A percentile compares a stretch with the other conserved stretches of the same genome.
These are phyloP conservation scores for Metschnikowia cubensis DNA, from an alignment of 805 yeast genomes.

Conservation along the genomic window DNA sequence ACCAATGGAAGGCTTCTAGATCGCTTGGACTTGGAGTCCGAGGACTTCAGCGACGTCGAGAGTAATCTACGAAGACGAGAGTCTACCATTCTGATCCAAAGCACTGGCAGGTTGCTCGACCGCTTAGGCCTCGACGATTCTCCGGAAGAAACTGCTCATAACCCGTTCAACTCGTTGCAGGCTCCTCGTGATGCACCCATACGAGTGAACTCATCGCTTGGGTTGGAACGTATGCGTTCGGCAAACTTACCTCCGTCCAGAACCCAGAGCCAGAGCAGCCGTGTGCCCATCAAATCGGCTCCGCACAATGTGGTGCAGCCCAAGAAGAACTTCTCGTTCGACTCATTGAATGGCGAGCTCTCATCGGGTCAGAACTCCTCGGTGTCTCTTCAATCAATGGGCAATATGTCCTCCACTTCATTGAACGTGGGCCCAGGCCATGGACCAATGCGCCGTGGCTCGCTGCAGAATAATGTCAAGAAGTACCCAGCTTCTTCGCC, in stretches of 20 bases:
- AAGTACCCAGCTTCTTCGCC: constrained; percentile 6
- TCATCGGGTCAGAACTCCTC: constrained; percentile 11
- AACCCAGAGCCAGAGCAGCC: constrained; percentile 6
- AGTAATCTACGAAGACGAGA: constrained; percentile 16
- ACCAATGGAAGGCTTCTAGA: constrained; percentile 42
- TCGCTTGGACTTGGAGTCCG: constrained; percentile 18
- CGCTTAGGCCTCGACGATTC: constrained; percentile 30
- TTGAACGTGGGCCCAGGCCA: background rate
- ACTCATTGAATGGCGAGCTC: constrained; percentile 15
- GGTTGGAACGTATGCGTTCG: constrained; percentile 17
- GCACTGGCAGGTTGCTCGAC: constrained; percentile 13
- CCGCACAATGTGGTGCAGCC: constrained; percentile 17
- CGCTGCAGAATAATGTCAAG: background rate
- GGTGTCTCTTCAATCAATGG: constrained; percentile 8
- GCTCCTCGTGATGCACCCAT: constrained; percentile 12
- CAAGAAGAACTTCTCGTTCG: constrained; percentile 11
- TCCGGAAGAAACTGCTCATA: constrained; percentile 13
- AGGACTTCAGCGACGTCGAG: constrained; percentile 14
- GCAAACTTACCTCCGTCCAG: constrained; percentile 6
- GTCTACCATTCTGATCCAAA: constrained; percentile 14
- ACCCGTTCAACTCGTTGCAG: constrained; percentile 1
- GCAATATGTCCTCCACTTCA: background rate
- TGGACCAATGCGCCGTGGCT: background rate
- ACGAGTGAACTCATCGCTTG: constrained; percentile 14
- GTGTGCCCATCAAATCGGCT: constrained; percentile 11